phyloP scores from a whole-genome alignment of 2,329 filamentous ascomycete genomes.

The Paecilomyces sp. region DNA sequence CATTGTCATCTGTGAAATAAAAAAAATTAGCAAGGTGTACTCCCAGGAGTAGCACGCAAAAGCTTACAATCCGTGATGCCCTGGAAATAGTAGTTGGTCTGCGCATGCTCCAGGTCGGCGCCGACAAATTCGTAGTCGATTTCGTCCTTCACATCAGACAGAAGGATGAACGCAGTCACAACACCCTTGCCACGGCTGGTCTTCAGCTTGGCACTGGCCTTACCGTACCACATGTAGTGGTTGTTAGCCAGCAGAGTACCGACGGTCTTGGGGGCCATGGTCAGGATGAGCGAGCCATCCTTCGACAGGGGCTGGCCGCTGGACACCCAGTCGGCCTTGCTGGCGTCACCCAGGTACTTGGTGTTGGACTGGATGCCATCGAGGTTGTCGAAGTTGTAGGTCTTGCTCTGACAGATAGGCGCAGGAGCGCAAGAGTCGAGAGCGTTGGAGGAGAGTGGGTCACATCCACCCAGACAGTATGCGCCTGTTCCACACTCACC shows the following conservation, averaged over 20 bases:
- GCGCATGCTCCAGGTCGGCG: constrained; percentile 64
- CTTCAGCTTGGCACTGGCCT: constrained; percentile 76
- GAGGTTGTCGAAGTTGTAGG: constrained; percentile 66
- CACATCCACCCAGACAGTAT: constrained; percentile 93
- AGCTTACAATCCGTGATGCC: constrained; percentile 76
- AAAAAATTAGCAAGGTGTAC: not conserved
- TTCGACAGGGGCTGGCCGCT: constrained; percentile 63
- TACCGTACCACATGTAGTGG: constrained; percentile 95
- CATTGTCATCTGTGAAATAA: constrained; percentile 59
- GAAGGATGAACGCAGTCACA: constrained; percentile 92
- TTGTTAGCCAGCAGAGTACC: constrained; percentile 82
- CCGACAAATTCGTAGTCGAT: constrained; percentile 97
- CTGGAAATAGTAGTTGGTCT: constrained; percentile 97
- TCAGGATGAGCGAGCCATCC: constrained; percentile 67
- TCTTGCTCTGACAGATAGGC: constrained; percentile 70
- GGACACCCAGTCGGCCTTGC: constrained; percentile 77
- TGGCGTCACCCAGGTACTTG: constrained; percentile 79
- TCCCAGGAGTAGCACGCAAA: not conserved
- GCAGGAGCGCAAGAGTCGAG: constrained; percentile 79
- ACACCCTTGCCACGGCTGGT: constrained; percentile 80
- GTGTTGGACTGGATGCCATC: constrained; percentile 64
- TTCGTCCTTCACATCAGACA: constrained; percentile 94
- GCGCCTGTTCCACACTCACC: constrained; percentile 88
- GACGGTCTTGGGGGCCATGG: constrained; percentile 78
- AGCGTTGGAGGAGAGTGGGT: constrained; percentile 73